Percentiles rank a stretch among this genome's conserved stretches.
Conservation (phyloP, 768 basidiomycete species). For the Russula sp. region DNA sequence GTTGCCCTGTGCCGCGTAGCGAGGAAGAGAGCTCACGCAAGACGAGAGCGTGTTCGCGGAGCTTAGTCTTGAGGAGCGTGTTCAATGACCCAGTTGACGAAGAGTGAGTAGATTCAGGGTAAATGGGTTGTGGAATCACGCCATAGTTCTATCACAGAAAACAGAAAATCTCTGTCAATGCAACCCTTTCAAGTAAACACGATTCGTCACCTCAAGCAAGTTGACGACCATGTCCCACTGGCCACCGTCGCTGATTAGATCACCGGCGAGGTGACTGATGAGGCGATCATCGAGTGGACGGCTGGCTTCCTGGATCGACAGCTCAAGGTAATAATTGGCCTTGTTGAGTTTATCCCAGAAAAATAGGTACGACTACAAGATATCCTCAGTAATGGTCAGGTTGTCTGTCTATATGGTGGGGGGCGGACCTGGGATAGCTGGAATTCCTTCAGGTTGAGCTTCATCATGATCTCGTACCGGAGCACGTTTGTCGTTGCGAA, state of each 20-base stretch:
- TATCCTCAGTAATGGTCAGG: background rate
- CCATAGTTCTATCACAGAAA: slow-evolving; percentile 73
- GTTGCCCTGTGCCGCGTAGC: slow-evolving; percentile 38
- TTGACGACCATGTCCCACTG: slow-evolving; percentile 92
- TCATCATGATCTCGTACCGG: slow-evolving; percentile 78
- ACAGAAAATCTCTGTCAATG: background rate
- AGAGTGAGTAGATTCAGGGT: slow-evolving; percentile 82
- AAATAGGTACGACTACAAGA: slow-evolving; percentile 71
- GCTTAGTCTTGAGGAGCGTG: slow-evolving; percentile 75
- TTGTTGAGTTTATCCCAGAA: slow-evolving; percentile 98
- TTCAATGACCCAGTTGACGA: slow-evolving; percentile 66
- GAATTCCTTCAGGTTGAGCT: slow-evolving; percentile 79
- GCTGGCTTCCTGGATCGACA: slow-evolving; percentile 73
- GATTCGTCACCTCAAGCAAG: slow-evolving; percentile 44
- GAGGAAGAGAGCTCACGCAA: slow-evolving; percentile 58
- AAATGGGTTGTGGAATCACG: slow-evolving; percentile 73
- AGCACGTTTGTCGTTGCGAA: slow-evolving; percentile 89
- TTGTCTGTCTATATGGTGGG: background rate
- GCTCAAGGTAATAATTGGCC: slow-evolving; percentile 88
- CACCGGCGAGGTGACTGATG: slow-evolving; percentile 64
- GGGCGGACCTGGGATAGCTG: slow-evolving; percentile 76
- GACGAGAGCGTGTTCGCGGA: slow-evolving; percentile 83
- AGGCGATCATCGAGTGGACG: slow-evolving; percentile 77
- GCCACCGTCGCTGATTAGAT: slow-evolving; percentile 85
- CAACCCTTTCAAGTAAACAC: background rate